Base-by-base conservation (phyloP, 2,329 filamentous ascomycete genomes). In the Aspergillus quadrilineatus region DNA sequence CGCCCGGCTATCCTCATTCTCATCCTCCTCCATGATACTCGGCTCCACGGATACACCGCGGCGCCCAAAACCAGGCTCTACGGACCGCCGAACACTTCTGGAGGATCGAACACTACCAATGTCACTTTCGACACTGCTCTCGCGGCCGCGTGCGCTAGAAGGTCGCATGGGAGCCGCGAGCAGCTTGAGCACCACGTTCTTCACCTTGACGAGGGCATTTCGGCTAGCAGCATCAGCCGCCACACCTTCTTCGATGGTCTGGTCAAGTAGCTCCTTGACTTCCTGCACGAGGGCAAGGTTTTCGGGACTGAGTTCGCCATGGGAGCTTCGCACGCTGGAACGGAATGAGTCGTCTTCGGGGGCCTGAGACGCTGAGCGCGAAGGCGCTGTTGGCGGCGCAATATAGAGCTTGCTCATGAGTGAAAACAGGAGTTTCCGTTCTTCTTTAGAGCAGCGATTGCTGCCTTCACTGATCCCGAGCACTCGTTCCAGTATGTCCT, bases 351-450 rank as follows among this genome's bases (percentile, higher is more conserved):
- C 85, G 3, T 90, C 85, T 30, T 83, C 78, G 32, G 82, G 74
- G n/a, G 62, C 67, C 10, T 72, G 70, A 36, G 73, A 75, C 5
- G 69, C 65, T 4, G 72, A 67, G 32, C 73, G 69, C 1, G 74
- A 71, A 14, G 72, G 66, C 77, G 61, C 83, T 77, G 58, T 86
- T 1, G 87, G 79, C 0, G 90, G 82, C 1, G 88, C 86, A 47
- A 97, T 82, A 69, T 92, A 86, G 1, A 97, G 79, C 74, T 97
- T 97, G 62, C 86, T 86, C 1, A 97, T 82, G 47, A 97, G 83
- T 0, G 86, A 83, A 29, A 90, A 85, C 8, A 94, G 77, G 1
- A 88, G 82, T 71, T 95, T 97, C 76, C 89, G 90, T 73, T 97
- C 92, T 62, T 96, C 92, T 70, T 89, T 70, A 6, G 69, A 69